phyloP scores from a whole-genome alignment of 2,329 filamentous ascomycete genomes.

The Pseudogymnoascus sp. region DNA sequence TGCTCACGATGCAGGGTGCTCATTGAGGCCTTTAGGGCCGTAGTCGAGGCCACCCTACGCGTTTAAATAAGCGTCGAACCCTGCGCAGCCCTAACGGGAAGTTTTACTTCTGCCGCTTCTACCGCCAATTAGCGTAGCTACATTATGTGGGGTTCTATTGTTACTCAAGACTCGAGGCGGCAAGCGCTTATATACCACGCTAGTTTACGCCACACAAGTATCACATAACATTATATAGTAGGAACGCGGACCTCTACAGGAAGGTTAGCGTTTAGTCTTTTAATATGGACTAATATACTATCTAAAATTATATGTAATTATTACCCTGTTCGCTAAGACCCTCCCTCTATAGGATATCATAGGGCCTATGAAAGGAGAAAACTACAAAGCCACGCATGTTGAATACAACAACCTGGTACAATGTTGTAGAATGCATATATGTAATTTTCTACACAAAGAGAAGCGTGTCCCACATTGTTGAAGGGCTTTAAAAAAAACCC shows the following conservation, averaged over 20 bases:
- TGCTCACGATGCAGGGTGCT: neutral
- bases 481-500: neutral
- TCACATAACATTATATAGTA: neutral
- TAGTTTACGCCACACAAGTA: neutral
- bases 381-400: neutral
- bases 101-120: neutral
- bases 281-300: neutral
- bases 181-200: neutral
- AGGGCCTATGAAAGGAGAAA: neutral
- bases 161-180: neutral
- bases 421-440: neutral
- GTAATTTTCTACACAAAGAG: neutral
- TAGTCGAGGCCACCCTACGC: neutral
- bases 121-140: neutral
- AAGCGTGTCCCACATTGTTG: neutral
- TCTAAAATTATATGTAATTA: neutral
- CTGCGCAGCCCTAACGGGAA: neutral
- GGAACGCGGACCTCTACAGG: neutral
- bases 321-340: neutral
- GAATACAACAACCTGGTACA: neutral
- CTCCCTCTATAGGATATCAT: neutral
- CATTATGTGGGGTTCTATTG: neutral
- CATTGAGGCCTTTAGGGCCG: neutral
- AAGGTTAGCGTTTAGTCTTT: neutral
- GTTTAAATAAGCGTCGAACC: conserved; percentile 2